Conservation (phyloP, 1,284 basidiomycete genomes). For the Cryptococcus sp. region DNA sequence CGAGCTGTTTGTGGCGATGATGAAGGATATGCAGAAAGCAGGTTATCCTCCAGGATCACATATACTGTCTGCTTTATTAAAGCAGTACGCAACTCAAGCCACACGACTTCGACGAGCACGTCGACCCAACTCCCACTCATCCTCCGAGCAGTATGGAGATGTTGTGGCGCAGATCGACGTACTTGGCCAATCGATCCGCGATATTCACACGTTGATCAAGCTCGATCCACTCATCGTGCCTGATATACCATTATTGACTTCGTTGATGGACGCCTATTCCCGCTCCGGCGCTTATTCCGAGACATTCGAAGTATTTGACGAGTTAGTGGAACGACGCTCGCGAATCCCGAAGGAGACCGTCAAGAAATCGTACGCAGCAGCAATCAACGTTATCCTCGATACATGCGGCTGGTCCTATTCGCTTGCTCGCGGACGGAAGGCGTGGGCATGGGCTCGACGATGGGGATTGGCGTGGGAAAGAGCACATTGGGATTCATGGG, state of each 20-base stretch:
- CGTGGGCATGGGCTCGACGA: conserved; percentile 60
- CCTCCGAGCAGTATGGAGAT: neutral
- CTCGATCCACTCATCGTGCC: conserved; percentile 74
- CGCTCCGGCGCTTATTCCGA: conserved; percentile 68
- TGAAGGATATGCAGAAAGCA: conserved; percentile 76
- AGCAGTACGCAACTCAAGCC: conserved; percentile 47
- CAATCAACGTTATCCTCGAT: conserved; percentile 80
- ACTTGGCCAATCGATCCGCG: conserved; percentile 57
- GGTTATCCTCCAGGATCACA: conserved; percentile 62
- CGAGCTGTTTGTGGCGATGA: conserved; percentile 71
- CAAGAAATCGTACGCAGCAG: conserved; percentile 61
- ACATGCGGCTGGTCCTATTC: conserved; percentile 69
- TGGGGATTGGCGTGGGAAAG: conserved; percentile 61
- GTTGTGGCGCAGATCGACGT: conserved; percentile 12
- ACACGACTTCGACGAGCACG: conserved; percentile 9
- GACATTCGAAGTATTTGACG: conserved; percentile 78
- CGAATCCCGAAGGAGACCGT: conserved; percentile 25
- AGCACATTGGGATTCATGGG: conserved; percentile 68
- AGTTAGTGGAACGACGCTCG: conserved; percentile 61
- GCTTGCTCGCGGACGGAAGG: conserved; percentile 58
- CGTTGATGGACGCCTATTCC: conserved; percentile 87
- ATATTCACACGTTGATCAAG: conserved; percentile 74
- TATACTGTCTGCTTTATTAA: conserved; percentile 73
- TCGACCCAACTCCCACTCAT: conserved; percentile 1
- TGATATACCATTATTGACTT: conserved; percentile 75